Conservation (phyloP, 257 asterid genomes). For the Fraxinus americana region DNA sequence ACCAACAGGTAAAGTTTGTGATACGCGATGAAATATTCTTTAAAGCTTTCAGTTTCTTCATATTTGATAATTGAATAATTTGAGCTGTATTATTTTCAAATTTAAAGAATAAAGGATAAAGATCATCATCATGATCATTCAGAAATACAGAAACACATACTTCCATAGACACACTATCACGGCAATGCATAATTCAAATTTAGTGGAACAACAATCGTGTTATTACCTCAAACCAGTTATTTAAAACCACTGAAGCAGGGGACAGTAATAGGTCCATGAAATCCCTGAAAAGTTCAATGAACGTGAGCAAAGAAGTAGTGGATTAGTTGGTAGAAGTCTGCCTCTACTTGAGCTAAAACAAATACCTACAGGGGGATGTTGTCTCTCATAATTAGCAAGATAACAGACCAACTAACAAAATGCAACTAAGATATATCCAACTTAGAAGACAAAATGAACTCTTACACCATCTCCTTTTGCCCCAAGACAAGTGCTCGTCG, state of each 20-base stretch:
- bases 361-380: slow-evolving; percentile 15
- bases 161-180: not conserved
- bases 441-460: slow-evolving; percentile 23
- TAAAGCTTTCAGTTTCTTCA: not conserved
- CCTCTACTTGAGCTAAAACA: not conserved
- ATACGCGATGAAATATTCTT: not conserved
- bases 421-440: slow-evolving; percentile 3
- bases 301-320: slow-evolving; percentile 23
- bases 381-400: slow-evolving; percentile 15
- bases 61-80: too few species aligned
- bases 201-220: not conserved
- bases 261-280: slow-evolving; percentile 84
- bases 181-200: not conserved
- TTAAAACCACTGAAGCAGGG: slow-evolving; percentile 89
- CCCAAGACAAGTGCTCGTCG: slow-evolving; percentile 71
- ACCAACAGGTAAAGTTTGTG: not conserved
- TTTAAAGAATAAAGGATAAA: not conserved
- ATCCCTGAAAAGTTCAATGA: slow-evolving; percentile 60
- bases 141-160: slow-evolving; percentile 1
- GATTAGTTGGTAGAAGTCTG: slow-evolving; percentile 4
- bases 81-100: not conserved
- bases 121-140: slow-evolving; percentile 6
- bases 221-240: slow-evolving; percentile 95
- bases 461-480: slow-evolving; percentile 86
- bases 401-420: slow-evolving; percentile 14